Percentiles rank a stretch among this genome's conserved stretches.
These are phyloP conservation scores for Isabelozyma pseudorhagii DNA, from an alignment of 805 yeast species.

Conservation along the genomic window DNA sequence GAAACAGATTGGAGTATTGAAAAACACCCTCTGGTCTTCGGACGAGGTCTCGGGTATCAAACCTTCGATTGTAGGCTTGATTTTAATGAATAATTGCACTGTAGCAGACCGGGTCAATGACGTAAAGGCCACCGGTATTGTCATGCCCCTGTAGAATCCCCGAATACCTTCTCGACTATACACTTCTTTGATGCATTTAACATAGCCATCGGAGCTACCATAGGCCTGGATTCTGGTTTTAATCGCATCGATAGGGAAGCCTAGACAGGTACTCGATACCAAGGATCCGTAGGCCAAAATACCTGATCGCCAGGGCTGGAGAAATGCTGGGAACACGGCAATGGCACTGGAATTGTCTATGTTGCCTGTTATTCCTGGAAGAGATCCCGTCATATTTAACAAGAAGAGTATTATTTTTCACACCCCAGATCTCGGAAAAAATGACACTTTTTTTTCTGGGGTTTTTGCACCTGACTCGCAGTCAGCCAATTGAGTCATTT, in stretches of 20 bases:
- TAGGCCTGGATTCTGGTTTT: constrained; percentile 78
- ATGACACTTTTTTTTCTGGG: neutral
- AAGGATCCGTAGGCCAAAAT: constrained; percentile 58
- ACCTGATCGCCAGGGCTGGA: constrained; percentile 49
- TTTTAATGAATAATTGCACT: constrained; percentile 52
- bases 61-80: constrained; percentile 34
- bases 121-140: constrained; percentile 61
- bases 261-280: constrained; percentile 53
- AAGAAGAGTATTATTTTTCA: neutral
- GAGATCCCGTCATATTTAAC: neutral
- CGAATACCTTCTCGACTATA: constrained; percentile 52
- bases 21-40: constrained; percentile 36
- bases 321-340: constrained; percentile 35
- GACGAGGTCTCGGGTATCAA: neutral
- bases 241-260: constrained; percentile 72
- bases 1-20: constrained; percentile 26
- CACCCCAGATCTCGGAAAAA: neutral
- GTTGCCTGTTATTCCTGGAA: neutral
- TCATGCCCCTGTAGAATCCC: constrained; percentile 66
- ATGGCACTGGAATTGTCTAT: constrained; percentile 12
- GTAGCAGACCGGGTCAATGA: constrained; percentile 58
- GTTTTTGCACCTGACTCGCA: neutral
- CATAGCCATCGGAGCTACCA: constrained; percentile 44
- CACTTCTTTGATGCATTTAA: constrained; percentile 52
- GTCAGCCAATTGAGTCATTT: neutral